Percentiles rank a stretch among this genome's conserved stretches.
These are phyloP conservation scores for Raffaelea ambrosiae DNA, from an alignment of 2,329 filamentous ascomycete genomes.

Conservation along the genomic window DNA sequence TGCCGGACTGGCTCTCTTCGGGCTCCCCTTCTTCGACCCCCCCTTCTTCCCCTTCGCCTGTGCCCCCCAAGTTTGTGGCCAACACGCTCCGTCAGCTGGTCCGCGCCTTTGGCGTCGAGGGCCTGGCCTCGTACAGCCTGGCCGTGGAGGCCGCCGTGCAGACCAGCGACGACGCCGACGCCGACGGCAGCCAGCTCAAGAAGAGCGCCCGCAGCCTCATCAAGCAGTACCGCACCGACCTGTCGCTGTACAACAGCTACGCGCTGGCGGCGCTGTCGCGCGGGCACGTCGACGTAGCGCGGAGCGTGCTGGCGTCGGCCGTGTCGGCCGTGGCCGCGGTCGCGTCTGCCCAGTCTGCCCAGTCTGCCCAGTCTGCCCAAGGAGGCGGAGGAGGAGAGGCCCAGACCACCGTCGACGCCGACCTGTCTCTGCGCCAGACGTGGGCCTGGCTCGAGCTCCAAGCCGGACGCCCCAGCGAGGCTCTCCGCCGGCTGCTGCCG, in stretches of 20 bases:
- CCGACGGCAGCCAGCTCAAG: constrained; percentile 38
- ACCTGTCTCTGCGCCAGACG: constrained; percentile 40
- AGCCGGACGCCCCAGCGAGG: constrained; percentile 22
- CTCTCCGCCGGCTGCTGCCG: constrained; percentile 31
- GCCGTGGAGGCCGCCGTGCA: constrained; percentile 55
- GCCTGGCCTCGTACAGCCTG: constrained; percentile 60
- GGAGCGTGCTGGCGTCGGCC: constrained; percentile 54
- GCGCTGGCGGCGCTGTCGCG: constrained; percentile 60
- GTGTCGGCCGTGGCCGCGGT: constrained; percentile 20
- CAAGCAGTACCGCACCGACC: constrained; percentile 55
- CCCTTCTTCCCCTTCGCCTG: constrained; percentile 14
- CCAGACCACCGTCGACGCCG: constrained; percentile 9
- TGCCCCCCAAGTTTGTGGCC: constrained; percentile 38
- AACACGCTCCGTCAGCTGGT: constrained; percentile 51
- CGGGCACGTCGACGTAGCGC: constrained; percentile 48
- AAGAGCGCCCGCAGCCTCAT: constrained; percentile 67
- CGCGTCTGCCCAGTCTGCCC: constrained; percentile 3
- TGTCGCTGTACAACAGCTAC: constrained; percentile 70
- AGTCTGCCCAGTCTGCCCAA: neutral
- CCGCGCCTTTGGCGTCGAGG: constrained; percentile 31
- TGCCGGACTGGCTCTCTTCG: constrained; percentile 9
- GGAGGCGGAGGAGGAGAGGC: too few species aligned
- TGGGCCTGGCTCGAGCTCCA: constrained; percentile 63
- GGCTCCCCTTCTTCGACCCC: too few species aligned
- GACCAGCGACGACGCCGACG: too few species aligned